Conservation (phyloP, 495 filamentous ascomycete species). For the Aspergillus bertholletiae region DNA sequence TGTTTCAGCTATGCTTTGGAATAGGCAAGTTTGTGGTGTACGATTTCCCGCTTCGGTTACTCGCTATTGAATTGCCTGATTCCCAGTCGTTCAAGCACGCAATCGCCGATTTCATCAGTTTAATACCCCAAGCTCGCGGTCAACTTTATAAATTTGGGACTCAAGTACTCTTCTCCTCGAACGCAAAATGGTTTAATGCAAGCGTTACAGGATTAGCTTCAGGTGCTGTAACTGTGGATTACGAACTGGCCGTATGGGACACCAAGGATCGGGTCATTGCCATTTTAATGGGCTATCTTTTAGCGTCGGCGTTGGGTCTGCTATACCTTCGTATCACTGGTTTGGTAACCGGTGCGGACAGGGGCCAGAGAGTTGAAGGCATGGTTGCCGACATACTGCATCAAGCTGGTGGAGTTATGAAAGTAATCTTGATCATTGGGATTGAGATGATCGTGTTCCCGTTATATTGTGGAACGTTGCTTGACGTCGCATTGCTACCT, state of each 20-base stretch:
- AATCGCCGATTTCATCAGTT: constrained; percentile 9
- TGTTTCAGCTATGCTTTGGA: constrained; percentile 18
- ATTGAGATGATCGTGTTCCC: constrained; percentile 99
- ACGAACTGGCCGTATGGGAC: constrained; percentile 70
- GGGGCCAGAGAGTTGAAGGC: constrained; percentile 70
- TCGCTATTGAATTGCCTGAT: constrained; percentile 22
- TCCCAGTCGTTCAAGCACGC: constrained; percentile 18
- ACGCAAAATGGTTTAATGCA: constrained; percentile 25
- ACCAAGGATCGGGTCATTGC: constrained; percentile 74
- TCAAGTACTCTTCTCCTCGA: constrained; percentile 18
- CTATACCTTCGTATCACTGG: constrained; percentile 71
- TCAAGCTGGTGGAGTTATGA: constrained; percentile 94
- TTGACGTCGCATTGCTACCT: constrained; percentile 85
- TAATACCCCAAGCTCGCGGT: constrained; percentile 12
- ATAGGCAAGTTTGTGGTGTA: constrained; percentile 32
- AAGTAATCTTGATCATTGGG: constrained; percentile 96
- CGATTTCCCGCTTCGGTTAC: constrained; percentile 36
- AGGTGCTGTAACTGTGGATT: constrained; percentile 41
- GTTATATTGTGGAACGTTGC: constrained; percentile 86
- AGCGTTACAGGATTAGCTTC: constrained; percentile 18
- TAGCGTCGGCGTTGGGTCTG: constrained; percentile 67
- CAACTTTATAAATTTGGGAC: constrained; percentile 20
- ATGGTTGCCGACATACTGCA: constrained; percentile 77
- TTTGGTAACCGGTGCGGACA: constrained; percentile 59
- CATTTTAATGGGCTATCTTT: constrained; percentile 74